Conservation (phyloP, 169 alveolate species). For the Toxoplasma gondii region DNA sequence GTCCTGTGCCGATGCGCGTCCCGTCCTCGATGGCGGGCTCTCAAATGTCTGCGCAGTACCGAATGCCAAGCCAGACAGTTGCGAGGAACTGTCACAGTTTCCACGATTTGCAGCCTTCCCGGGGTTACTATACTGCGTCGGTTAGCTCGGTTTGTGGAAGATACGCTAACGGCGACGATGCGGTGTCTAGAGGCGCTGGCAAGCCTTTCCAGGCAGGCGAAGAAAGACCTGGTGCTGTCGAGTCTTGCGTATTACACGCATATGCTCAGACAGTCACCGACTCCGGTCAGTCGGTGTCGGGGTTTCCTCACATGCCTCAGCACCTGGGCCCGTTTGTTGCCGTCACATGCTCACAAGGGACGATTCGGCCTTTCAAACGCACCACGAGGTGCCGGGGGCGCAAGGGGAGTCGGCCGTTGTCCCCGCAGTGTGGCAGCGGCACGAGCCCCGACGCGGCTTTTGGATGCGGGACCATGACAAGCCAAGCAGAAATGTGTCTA, state of each 20-base stretch:
- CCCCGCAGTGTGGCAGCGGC: neutral
- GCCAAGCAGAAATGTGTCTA: no score
- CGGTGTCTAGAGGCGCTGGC: neutral
- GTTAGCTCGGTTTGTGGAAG: neutral
- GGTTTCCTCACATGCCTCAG: neutral
- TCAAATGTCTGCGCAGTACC: neutral
- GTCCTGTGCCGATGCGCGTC: neutral
- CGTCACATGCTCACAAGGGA: neutral
- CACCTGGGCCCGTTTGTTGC: neutral
- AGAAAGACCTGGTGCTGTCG: neutral
- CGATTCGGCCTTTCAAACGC: neutral
- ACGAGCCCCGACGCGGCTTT: no score
- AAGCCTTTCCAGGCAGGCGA: neutral
- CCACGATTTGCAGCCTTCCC: neutral
- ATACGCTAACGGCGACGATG: neutral
- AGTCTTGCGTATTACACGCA: neutral
- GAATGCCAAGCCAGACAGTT: neutral
- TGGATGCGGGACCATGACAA: no score
- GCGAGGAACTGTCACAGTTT: neutral
- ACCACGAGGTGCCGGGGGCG: neutral
- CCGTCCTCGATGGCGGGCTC: neutral
- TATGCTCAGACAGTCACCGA: neutral
- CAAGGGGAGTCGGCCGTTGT: neutral
- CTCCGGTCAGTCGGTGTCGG: neutral
- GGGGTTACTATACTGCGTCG: neutral